Evolutionary conservation across 257 asterid genomes (phyloP).

Genomic region (Primulina eburnea): DNA sequence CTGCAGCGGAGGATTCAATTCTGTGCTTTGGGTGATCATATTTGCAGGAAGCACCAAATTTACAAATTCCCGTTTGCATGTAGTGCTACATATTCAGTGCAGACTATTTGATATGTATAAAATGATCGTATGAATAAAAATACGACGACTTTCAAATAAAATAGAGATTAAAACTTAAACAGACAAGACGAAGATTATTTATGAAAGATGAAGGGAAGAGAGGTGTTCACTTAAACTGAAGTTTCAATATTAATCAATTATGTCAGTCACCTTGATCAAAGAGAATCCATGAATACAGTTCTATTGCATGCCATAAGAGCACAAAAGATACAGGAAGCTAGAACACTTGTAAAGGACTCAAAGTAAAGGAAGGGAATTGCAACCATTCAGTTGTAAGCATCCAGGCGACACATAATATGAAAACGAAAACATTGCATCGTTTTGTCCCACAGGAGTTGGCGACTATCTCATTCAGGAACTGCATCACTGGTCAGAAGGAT

Average conservation of each 20-base stretch:
- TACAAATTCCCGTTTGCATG: constrained; percentile 89
- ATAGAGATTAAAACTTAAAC: neutral
- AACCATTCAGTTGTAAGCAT: neutral
- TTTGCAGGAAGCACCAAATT: constrained; percentile 92
- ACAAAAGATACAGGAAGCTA: neutral
- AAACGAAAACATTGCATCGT: neutral
- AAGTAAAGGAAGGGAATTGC: neutral
- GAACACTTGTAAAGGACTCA: too few relatives aligned
- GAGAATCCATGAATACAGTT: constrained; percentile 9
- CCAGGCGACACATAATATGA: constrained; percentile 14
- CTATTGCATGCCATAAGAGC: neutral
- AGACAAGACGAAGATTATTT: constrained; percentile 19
- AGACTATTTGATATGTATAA: constrained; percentile 24
- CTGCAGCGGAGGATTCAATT: constrained; percentile 57
- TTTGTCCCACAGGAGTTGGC: too few relatives aligned
- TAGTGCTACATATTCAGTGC: constrained; percentile 59
- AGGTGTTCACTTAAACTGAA: constrained; percentile 18
- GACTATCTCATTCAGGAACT: neutral
- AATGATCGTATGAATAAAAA: constrained; percentile 25
- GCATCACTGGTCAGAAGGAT: neutral
- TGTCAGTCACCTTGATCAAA: constrained; percentile 32
- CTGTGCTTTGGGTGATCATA: constrained; percentile 92
- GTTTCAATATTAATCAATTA: constrained; percentile 20
- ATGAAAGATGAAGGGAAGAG: constrained; percentile 6
- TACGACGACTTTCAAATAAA: neutral